phyloP scores from a whole-genome alignment of 805 yeast genomes.

The Myxozyma vanderwaltii region DNA sequence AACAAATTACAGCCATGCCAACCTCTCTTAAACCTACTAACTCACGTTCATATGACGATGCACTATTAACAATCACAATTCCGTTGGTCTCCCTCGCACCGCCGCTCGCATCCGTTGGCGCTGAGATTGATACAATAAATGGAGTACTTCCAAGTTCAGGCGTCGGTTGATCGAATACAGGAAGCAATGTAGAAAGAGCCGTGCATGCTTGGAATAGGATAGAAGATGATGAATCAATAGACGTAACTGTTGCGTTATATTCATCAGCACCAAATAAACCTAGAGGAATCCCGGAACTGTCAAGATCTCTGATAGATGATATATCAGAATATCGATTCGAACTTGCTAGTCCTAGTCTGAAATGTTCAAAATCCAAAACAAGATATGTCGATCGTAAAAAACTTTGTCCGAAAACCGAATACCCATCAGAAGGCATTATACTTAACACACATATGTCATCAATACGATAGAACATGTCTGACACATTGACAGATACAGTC shows the following conservation, averaged over 20 bases:
- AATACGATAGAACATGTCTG: constrained; percentile 1
- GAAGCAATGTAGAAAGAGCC: not conserved
- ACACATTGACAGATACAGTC: not conserved
- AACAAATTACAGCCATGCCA: too few species aligned
- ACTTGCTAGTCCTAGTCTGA: constrained; percentile 6
- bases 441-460: constrained; percentile 3
- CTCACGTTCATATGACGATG: too few species aligned
- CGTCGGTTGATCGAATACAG: not conserved
- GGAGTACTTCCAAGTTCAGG: not conserved
- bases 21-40: too few species aligned
- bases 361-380: constrained; percentile 10
- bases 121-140: not conserved
- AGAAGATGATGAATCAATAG: not conserved
- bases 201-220: not conserved
- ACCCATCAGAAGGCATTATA: not conserved
- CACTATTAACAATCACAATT: too few species aligned
- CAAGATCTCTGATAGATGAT: not conserved
- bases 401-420: constrained; percentile 7
- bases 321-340: not conserved
- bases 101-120: not conserved
- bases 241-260: not conserved
- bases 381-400: constrained; percentile 8
- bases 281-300: constrained; percentile 5
- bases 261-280: not conserved
- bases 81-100: too few species aligned